phyloP scores from a whole-genome alignment of 352 stramenopile genomes.

The Phytophthora palmivora region DNA sequence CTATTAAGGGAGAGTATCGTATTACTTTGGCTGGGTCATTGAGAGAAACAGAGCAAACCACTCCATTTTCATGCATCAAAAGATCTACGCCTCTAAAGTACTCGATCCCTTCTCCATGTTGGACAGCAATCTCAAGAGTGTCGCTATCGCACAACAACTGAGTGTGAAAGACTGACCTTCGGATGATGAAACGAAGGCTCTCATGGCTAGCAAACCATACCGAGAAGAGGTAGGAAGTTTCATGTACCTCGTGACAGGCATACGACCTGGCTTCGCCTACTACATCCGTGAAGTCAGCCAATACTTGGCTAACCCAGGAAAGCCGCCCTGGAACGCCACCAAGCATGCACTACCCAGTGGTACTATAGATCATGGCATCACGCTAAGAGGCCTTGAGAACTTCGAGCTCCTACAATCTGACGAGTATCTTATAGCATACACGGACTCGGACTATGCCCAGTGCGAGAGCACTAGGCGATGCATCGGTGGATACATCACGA shows the following conservation, averaged over 20 bases:
- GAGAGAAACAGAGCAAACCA: no score
- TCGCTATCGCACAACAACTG: background rate
- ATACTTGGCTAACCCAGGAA: background rate
- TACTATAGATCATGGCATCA: background rate
- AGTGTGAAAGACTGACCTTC: background rate
- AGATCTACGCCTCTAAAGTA: no score
- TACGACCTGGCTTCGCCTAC: background rate
- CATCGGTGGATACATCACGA: slow-evolving; percentile 10
- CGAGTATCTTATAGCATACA: slow-evolving; percentile 10
- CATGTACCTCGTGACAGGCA: slow-evolving; percentile 15
- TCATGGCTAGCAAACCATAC: background rate
- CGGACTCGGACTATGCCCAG: slow-evolving; percentile 13
- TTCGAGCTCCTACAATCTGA: slow-evolving; percentile 8
- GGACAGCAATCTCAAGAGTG: no score
- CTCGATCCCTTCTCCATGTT: no score
- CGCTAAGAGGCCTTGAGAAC: background rate
- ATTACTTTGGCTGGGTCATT: no score
- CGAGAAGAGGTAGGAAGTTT: slow-evolving; percentile 11
- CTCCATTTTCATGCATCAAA: no score
- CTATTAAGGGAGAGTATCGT: no score
- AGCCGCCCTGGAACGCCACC: slow-evolving; percentile 2
- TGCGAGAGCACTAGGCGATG: slow-evolving; percentile 1
- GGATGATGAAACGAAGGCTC: no score
- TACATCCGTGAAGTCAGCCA: slow-evolving; percentile 12
- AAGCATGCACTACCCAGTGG: slow-evolving; percentile 7